A percentile compares a stretch with the other conserved stretches of the same genome.
Conservation (phyloP, 2,329 filamentous ascomycete genomes). For the Pyrenophora teres region DNA sequence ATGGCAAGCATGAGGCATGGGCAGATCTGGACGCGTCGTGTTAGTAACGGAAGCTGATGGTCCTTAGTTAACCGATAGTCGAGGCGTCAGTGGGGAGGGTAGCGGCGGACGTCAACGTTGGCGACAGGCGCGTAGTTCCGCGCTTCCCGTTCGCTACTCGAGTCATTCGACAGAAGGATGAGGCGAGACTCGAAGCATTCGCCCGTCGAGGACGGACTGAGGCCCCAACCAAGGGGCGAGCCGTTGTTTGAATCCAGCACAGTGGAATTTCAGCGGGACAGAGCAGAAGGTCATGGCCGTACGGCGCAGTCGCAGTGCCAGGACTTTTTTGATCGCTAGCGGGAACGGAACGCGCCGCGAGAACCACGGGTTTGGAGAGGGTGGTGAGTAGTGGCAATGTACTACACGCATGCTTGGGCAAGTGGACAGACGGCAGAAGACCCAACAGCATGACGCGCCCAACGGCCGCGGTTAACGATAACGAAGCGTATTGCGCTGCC, state of each 20-base stretch:
- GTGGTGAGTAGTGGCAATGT: no score
- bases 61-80: conserved; percentile 8
- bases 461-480: conserved; percentile 24
- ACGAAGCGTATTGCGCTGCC: conserved; percentile 14
- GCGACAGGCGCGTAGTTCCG: conserved; percentile 28
- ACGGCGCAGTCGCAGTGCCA: conserved; percentile 19
- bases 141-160: conserved; percentile 24
- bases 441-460: conserved; percentile 5
- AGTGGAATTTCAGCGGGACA: conserved; percentile 9
- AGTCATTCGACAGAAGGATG: conserved; percentile 24
- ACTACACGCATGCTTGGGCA: no score
- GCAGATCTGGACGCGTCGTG: neutral
- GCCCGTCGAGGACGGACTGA: conserved; percentile 15
- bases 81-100: conserved; percentile 2
- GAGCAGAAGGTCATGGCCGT: conserved; percentile 3
- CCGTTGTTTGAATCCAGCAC: neutral
- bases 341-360: conserved; percentile 36
- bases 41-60: conserved; percentile 5
- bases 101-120: conserved; percentile 12
- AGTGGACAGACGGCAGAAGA: no score
- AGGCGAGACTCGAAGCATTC: conserved; percentile 19
- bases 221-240: conserved; percentile 7
- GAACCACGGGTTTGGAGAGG: conserved; percentile 22
- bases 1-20: neutral
- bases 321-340: conserved; percentile 27